Evolutionary conservation across 2,329 filamentous ascomycete genomes (phyloP), one percentile per base, ranked within the genome.

Genomic region (Arthrocladium fulminans): DNA sequence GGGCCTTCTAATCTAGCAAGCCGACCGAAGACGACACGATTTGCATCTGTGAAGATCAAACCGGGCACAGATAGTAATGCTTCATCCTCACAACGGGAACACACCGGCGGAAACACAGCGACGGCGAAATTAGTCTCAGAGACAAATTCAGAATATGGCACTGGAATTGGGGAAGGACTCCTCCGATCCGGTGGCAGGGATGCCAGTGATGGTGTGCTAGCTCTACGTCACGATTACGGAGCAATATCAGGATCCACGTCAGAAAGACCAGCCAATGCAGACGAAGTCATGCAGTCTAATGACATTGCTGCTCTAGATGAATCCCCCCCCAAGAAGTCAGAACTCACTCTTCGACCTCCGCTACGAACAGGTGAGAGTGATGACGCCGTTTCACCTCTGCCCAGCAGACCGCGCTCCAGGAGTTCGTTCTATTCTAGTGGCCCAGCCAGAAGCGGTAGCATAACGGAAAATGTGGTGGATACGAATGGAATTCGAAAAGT

Each of bases 401-500:
- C 51, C 57, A 55, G 51, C 52, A 57, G 48, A 17, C 62, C 59
- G 5, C 55, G 54, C 29, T 57, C 54, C n/a, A 55, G 55, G 49
- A 63, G 57, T 47, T 61, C 55, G 59, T 65, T 54, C 23, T 59
- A 62, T 15, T 66, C 66, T 43, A 68, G 68, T 27, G 71, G 75
- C 7, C 70, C 73, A 3, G 80, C 81, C 4, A 74, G 84, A 49
- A 86, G 81, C 56, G 85, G 86, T 23, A 86, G 82, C 61, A 87
- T 89, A 57, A 88, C 84, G 0, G 84, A 89, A 65, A 86, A 84
- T 52, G 71, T 86, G n/a, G 70, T 88, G 48, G 83, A 89, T 59
- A 73, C 82, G 2, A 80, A 82, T 48, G 86, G 86, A 2, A 75
- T 88, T 45, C 79, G 80, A 54, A 90, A 90, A 66, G 78, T 88